phyloP scores from a whole-genome alignment of 768 basidiomycete species.

The Macrolepiota fuliginosa region DNA sequence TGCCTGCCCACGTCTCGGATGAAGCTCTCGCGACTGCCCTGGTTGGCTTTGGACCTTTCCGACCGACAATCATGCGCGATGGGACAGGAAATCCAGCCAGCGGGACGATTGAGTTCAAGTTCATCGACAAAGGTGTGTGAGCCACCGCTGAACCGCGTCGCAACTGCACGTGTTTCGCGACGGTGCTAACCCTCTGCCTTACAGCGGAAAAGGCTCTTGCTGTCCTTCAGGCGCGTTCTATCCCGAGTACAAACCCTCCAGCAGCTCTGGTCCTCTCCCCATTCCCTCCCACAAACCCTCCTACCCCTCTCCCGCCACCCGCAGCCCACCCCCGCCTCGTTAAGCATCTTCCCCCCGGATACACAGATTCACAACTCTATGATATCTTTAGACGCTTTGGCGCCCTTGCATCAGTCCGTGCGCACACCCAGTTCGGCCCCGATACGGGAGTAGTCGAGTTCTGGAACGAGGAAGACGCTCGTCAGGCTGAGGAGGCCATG shows the following conservation, averaged over 20 bases:
- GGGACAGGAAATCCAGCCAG: conserved; percentile 46
- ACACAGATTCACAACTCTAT: conserved; percentile 72
- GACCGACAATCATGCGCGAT: conserved; percentile 73
- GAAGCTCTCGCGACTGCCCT: conserved; percentile 75
- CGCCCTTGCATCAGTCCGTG: conserved; percentile 74
- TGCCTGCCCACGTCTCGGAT: conserved; percentile 72
- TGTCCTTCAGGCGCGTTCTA: conserved; percentile 72
- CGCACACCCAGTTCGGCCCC: conserved; percentile 71
- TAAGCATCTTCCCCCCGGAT: conserved; percentile 75
- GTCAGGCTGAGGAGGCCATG: conserved; percentile 74
- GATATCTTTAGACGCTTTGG: conserved; percentile 85
- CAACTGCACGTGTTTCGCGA: conserved; percentile 11
- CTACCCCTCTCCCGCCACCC: conserved; percentile 72
- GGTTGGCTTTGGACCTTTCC: conserved; percentile 74
- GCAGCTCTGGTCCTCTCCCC: conserved; percentile 73
- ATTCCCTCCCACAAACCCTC: conserved; percentile 77
- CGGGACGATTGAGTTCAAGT: conserved; percentile 84
- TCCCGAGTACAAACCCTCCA: conserved; percentile 58
- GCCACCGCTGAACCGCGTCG: neutral
- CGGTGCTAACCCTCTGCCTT: conserved; percentile 13
- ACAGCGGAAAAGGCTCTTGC: conserved; percentile 88
- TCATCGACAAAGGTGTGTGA: conserved; percentile 71
- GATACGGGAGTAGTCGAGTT: conserved; percentile 83
- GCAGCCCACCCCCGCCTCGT: conserved; percentile 77
- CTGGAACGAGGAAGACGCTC: conserved; percentile 85